A percentile compares a stretch with the other conserved stretches of the same genome.
Evolutionary conservation across 176 grass and related monocot species (phyloP).

Genomic region (Oryza meridionalis): DNA sequence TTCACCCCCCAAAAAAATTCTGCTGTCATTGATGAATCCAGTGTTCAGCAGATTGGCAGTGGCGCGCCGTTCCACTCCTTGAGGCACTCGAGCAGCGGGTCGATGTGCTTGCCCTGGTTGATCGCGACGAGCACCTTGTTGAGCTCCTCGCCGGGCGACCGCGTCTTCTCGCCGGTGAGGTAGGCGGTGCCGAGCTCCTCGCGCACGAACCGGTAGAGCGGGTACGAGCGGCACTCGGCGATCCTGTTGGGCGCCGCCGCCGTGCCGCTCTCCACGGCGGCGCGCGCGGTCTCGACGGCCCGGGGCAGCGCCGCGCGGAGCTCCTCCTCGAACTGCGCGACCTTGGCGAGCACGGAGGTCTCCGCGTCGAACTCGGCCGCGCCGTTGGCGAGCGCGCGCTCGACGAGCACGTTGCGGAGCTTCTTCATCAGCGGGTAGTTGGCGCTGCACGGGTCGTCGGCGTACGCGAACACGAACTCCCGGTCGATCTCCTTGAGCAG

Average conservation of each 20-base stretch:
- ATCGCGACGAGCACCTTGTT: slow-evolving; percentile 75
- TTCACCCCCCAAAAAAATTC: background rate
- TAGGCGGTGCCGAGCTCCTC: slow-evolving; percentile 3
- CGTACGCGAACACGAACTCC: background rate
- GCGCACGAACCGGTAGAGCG: slow-evolving; percentile 3
- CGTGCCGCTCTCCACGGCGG: background rate
- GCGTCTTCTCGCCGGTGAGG: slow-evolving; percentile 7
- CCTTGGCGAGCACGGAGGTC: background rate
- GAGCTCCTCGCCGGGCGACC: slow-evolving; percentile 7
- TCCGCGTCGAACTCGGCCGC: background rate
- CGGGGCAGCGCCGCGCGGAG: background rate
- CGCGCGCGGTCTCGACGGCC: background rate
- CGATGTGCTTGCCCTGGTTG: slow-evolving; percentile 61
- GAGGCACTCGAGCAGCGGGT: slow-evolving; percentile 72
- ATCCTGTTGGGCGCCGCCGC: background rate
- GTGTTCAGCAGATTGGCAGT: slow-evolving; percentile 55
- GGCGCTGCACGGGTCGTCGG: background rate
- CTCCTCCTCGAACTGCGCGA: background rate
- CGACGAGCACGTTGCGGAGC: background rate
- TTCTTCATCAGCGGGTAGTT: background rate
- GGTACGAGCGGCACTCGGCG: background rate
- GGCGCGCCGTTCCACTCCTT: slow-evolving; percentile 77
- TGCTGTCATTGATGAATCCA: background rate
- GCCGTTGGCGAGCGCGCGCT: background rate
- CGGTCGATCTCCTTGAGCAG: background rate